Evolutionary conservation across 768 basidiomycete genomes (phyloP).

Genomic region (Auriscalpium microsporum): DNA sequence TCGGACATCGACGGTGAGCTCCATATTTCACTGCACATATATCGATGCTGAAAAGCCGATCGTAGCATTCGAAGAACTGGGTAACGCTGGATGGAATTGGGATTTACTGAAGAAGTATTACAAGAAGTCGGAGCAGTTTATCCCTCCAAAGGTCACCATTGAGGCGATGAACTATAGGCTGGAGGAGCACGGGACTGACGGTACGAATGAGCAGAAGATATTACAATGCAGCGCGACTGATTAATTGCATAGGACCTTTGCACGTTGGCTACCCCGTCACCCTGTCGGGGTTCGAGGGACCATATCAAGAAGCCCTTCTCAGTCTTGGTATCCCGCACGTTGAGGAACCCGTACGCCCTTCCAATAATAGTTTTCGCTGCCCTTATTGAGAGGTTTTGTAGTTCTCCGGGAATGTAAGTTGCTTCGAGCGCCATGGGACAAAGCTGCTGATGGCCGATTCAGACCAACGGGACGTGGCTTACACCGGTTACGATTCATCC

Average conservation of each 20-base stretch:
- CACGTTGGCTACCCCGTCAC: conserved; percentile 1
- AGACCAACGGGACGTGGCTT: conserved; percentile 6
- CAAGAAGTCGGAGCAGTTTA: conserved; percentile 12
- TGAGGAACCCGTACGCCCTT: conserved; percentile 1
- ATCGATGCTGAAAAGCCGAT: background rate
- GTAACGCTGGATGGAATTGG: conserved; percentile 21
- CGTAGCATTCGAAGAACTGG: conserved; percentile 14
- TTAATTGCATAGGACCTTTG: conserved; percentile 3
- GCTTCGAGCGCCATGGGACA: too few species aligned
- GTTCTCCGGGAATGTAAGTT: conserved; percentile 10
- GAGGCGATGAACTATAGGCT: conserved; percentile 2
- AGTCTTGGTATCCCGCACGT: background rate
- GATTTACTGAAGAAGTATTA: conserved; percentile 9
- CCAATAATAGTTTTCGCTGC: background rate
- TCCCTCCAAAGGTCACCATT: background rate
- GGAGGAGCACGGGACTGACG: conserved; percentile 6
- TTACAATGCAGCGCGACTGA: background rate
- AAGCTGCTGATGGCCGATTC: too few species aligned
- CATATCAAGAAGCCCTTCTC: background rate
- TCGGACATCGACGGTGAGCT: conserved; percentile 13
- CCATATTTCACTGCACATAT: background rate
- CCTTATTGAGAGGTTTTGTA: background rate
- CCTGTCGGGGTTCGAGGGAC: conserved; percentile 3
- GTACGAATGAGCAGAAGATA: background rate
- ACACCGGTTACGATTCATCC: conserved; percentile 3